phyloP scores from a whole-genome alignment of 768 basidiomycete species.

The Leccinum subgranulosum region DNA sequence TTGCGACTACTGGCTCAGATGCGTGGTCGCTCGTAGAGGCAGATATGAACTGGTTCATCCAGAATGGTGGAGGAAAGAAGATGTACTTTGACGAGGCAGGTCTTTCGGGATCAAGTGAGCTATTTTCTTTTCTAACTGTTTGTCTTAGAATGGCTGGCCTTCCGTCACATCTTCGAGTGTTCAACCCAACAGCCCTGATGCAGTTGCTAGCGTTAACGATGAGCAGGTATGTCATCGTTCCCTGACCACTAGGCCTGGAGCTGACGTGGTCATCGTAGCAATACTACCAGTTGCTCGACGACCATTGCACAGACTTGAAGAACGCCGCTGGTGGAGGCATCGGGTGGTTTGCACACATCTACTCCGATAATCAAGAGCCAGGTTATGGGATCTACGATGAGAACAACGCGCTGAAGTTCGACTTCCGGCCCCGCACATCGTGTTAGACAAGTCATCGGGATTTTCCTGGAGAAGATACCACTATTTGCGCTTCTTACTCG shows the following conservation, averaged over 20 bases:
- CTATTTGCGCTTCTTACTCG: not conserved
- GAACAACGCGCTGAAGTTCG: conserved; percentile 54
- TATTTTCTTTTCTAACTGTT: not conserved
- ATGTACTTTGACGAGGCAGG: conserved; percentile 69
- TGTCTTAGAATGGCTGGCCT: conserved; percentile 73
- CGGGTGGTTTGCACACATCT: conserved; percentile 83
- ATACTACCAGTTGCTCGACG: conserved; percentile 63
- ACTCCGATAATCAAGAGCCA: conserved; percentile 60
- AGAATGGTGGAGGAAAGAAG: conserved; percentile 66
- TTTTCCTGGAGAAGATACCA: not conserved
- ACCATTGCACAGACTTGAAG: conserved; percentile 63
- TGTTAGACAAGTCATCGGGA: conserved; percentile 39
- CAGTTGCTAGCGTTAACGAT: conserved; percentile 59
- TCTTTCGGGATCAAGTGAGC: not conserved
- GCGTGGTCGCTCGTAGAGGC: conserved; percentile 60
- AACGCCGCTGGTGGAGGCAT: conserved; percentile 55
- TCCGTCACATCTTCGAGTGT: conserved; percentile 59
- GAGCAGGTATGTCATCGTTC: conserved; percentile 46
- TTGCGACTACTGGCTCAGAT: conserved; percentile 40
- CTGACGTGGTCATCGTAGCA: conserved; percentile 23
- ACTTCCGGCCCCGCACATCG: conserved; percentile 58
- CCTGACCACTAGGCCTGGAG: not conserved
- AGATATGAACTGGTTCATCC: conserved; percentile 67
- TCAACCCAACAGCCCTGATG: conserved; percentile 59
- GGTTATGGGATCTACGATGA: conserved; percentile 68